phyloP scores from a whole-genome alignment of 208 protist genomes.

The Zelonia costaricensis region DNA sequence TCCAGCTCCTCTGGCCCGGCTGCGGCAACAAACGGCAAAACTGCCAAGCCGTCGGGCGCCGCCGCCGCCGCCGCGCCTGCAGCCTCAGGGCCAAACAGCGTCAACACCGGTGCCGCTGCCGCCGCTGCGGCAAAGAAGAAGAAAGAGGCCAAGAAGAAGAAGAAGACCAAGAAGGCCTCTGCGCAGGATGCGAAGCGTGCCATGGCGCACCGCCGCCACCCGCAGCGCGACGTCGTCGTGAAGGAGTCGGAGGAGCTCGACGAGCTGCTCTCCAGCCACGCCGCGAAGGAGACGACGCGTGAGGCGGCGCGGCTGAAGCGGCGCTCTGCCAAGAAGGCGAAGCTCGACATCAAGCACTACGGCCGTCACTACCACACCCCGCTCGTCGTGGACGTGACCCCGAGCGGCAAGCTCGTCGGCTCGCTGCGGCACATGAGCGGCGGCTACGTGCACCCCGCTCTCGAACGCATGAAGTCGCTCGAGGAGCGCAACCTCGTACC shows the following conservation, averaged over 20 bases:
- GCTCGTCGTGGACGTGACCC: conserved; percentile 71
- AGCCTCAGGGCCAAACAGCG: not conserved
- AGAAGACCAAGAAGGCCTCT: conserved; percentile 31
- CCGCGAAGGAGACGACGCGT: conserved; percentile 34
- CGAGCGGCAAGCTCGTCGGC: conserved; percentile 72
- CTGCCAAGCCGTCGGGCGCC: not conserved
- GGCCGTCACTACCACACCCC: conserved; percentile 85
- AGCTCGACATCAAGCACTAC: conserved; percentile 76
- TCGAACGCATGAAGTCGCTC: conserved; percentile 90
- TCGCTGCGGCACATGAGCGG: conserved; percentile 80
- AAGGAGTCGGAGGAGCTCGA: conserved; percentile 67
- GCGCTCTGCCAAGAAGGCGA: conserved; percentile 59
- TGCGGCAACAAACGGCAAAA: not conserved
- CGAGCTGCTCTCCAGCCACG: conserved; percentile 43
- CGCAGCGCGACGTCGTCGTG: conserved; percentile 47
- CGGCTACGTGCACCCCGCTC: conserved; percentile 66
- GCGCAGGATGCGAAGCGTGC: conserved; percentile 43
- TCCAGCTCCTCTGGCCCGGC: not conserved
- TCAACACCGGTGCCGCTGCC: not conserved
- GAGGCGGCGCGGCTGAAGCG: conserved; percentile 41
- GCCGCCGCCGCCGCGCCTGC: not conserved
- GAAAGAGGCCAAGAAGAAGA: conserved; percentile 22
- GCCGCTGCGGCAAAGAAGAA: not conserved
- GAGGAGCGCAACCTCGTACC: conserved; percentile 91
- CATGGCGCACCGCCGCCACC: conserved; percentile 76